Percentiles rank a stretch among this genome's conserved stretches.
These are phyloP conservation scores for Niveomyces coronatus DNA, from an alignment of 2,329 filamentous ascomycete genomes.

Conservation along the genomic window DNA sequence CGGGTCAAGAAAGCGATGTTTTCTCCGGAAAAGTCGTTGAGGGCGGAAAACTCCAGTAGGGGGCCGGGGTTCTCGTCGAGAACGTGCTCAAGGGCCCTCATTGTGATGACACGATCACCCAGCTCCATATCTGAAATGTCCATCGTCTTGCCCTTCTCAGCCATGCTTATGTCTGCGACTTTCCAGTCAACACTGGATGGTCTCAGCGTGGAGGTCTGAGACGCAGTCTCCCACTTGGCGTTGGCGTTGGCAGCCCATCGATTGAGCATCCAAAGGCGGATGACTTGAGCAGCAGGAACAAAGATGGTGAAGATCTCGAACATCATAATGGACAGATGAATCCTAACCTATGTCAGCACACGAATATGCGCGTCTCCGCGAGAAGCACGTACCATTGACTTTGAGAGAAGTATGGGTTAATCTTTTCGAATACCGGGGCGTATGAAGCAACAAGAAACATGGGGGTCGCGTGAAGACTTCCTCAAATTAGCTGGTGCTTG, in stretches of 20 bases:
- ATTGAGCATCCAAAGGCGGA: conserved; percentile 16
- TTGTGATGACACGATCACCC: conserved; percentile 36
- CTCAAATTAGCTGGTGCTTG: conserved; percentile 2
- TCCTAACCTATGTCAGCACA: conserved; percentile 14
- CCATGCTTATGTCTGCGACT: conserved; percentile 12
- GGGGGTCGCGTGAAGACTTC: conserved; percentile 42
- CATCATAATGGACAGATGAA: conserved; percentile 41
- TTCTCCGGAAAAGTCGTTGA: conserved; percentile 46
- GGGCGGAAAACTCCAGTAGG: conserved; percentile 41
- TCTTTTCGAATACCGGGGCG: conserved; percentile 25
- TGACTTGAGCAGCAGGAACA: conserved; percentile 30
- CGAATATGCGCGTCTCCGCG: no score
- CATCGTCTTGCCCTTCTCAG: conserved; percentile 23
- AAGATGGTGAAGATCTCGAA: conserved; percentile 47
- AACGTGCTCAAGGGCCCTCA: conserved; percentile 40
- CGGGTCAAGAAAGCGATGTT: conserved; percentile 46
- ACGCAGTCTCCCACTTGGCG: conserved; percentile 20
- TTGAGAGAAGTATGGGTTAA: conserved; percentile 39
- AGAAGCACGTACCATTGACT: conserved; percentile 47
- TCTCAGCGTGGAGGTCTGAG: conserved; percentile 14
- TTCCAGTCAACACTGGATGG: conserved; percentile 14
- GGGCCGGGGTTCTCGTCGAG: conserved; percentile 34
- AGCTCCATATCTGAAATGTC: conserved; percentile 16
- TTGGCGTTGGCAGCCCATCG: conserved; percentile 18
- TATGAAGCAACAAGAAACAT: conserved; percentile 44